Evolutionary conservation across 495 filamentous ascomycete genomes (phyloP), one percentile per base, ranked within the genome.

Genomic region (Penicillium robsamsonii): DNA sequence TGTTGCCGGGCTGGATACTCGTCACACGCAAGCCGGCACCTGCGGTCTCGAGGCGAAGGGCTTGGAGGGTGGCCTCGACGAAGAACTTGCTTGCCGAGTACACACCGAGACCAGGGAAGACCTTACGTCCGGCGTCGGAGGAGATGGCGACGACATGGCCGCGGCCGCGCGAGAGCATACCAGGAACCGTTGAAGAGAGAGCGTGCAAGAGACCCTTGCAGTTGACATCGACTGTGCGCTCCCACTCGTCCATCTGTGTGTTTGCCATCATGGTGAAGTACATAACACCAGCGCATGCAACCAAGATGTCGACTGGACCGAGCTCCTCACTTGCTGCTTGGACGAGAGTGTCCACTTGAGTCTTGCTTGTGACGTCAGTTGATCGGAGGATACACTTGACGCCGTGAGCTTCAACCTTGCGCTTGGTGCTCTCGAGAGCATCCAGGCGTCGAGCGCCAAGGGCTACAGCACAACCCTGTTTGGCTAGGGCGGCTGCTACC

Each of bases 191-290:
- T 33, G 81, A 75, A 1, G 81, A 75, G 2, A 88, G 66, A 53
- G 79, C 80, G 70, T 89, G 75, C n/a, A 89, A 66, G 11, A 89
- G 72, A 53, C 85, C 86, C 65, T 87, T 87, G 79, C 85, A 87
- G 68, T 88, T 88, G 31, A 88, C 84, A 53, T 88, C 85, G 17
- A 87, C 84, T 3, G 84, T 88, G 38, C 81, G 81, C 51, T 88
- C 83, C 85, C 86, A 89, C 53, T 89, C 80, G 5, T 86, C 83
- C 6, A 64, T 79, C 53, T 85, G 75, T 24, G 68, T 73, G 62
- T 89, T 87, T 4, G 82, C 79, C 85, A 89, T 88, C 80, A 88
- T 82, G 15, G 84, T 87, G 69, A 82, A 89, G 68, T 89, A 89
- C 86, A 89, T 89, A 53, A 89, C 86, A 13, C 85, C 86, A 0